Evolutionary conservation across 345 rosid genomes (phyloP), one percentile per base, ranked within the genome.

Genomic region (Brassica cretica): DNA sequence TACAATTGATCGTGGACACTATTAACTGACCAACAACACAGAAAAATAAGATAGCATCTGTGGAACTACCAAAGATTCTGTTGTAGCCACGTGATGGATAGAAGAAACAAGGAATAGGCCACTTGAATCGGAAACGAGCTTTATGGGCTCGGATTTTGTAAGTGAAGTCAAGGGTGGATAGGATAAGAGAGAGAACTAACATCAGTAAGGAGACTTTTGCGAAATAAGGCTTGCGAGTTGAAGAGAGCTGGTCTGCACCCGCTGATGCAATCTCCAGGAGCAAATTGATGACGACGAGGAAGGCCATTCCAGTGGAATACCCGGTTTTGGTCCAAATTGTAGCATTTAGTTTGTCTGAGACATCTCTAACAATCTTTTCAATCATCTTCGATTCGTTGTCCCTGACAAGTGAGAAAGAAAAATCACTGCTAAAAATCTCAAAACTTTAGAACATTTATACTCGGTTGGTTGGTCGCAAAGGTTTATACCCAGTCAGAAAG

Each of bases 91-190:
- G 62, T 64, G 70, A 0, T 73, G 64, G 69, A 32, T 19, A 0
- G 35, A 64, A 64, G 70, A 73, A 73, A 70, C 77, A 73, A 73
- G 77, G 77, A 3, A 64, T 14, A 4, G 70, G 77, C 77, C 51
- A 55, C 37, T 56, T 66, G 41, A 65, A 66, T n/a, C 12, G 24
- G 37, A 64, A 74, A 64, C 71, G 15, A 64, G 35, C 71, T 51
- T 65, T 64, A 4, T 33, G 33, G 6, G 14, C 16, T 21, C 21
- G 12, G 41, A 24, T 11, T 33, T 66, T 74, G 65, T 0, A 21
- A 55, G 2, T 1, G 18, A 74, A 35, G 25, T 74, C 78, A 74
- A 66, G 4, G 27, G 55, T 66, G 65, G 39, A 51, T 11, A 74
- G 37, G 7, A 74, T 1, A 55, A 66, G 55, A 24, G 71, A 65